phyloP scores from a whole-genome alignment of 2,329 filamentous ascomycete species.

The Herpotrichia juniperi region DNA sequence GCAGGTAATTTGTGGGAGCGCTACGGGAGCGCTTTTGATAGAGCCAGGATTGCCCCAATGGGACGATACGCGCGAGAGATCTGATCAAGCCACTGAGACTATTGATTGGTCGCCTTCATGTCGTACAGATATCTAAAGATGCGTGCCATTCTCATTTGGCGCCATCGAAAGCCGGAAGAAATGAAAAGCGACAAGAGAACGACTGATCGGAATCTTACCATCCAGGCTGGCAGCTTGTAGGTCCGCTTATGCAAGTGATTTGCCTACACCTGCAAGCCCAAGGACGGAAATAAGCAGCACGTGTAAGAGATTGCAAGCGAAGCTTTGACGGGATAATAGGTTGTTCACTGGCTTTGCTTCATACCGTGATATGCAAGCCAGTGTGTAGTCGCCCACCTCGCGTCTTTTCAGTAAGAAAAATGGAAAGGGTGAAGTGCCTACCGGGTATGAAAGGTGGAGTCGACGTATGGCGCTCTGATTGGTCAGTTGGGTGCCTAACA shows the following conservation, averaged over 20 bases:
- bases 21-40: slow-evolving; percentile 12
- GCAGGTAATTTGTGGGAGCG: slow-evolving; percentile 38
- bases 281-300: neutral
- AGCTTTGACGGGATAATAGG: neutral
- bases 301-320: neutral
- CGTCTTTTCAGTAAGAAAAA: slow-evolving; percentile 18
- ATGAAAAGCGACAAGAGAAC: slow-evolving; percentile 22
- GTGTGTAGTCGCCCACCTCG: slow-evolving; percentile 24
- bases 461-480: slow-evolving; percentile 35
- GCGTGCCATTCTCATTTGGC: neutral
- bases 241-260: slow-evolving; percentile 4
- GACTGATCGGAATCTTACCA: slow-evolving; percentile 21
- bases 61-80: slow-evolving; percentile 1
- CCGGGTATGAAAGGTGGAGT: slow-evolving; percentile 25
- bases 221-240: slow-evolving; percentile 23
- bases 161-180: slow-evolving; percentile 21
- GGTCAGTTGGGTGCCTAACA: slow-evolving; percentile 33
- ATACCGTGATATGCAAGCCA: slow-evolving; percentile 13
- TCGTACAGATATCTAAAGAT: neutral
- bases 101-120: neutral
- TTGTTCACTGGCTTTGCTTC: neutral
- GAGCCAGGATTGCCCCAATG: neutral
- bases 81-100: neutral
- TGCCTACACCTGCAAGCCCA: neutral
- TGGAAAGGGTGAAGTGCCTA: slow-evolving; percentile 24